Conservation (phyloP, 78 protist genomes). For the Emiliania huxleyi region DNA sequence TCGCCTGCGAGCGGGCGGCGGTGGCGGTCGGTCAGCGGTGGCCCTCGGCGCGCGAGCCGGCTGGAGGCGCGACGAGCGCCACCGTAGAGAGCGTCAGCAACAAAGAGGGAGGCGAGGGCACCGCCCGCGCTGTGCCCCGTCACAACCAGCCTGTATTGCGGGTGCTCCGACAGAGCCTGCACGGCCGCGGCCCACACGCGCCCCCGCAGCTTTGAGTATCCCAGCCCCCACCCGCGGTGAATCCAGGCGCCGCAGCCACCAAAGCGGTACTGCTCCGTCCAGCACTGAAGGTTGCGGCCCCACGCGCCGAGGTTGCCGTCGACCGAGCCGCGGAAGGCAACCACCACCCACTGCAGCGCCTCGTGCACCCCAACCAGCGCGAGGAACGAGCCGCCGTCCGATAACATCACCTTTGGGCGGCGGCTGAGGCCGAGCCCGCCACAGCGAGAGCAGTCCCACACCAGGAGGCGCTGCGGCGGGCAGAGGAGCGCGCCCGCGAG, state of each 20-base stretch:
- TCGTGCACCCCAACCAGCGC: background rate
- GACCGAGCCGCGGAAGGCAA: background rate
- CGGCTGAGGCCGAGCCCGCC: background rate
- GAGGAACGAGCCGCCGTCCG: background rate
- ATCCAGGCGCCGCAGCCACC: background rate
- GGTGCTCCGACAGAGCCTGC: background rate
- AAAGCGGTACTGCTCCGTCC: background rate
- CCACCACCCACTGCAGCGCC: background rate
- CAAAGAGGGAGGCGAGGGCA: background rate
- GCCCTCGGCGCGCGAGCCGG: background rate
- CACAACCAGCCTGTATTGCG: background rate
- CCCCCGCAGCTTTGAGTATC: background rate
- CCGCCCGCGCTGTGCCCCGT: background rate
- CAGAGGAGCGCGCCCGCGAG: background rate
- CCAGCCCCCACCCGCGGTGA: background rate
- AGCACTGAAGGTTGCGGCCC: background rate
- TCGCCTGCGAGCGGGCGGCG: background rate
- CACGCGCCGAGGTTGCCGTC: background rate
- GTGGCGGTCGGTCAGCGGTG: background rate
- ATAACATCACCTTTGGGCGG: background rate
- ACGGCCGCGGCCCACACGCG: background rate
- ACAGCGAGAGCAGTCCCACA: background rate
- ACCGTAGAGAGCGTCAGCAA: background rate
- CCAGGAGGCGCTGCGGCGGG: background rate
- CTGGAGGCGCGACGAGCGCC: background rate